Percentiles rank a stretch among this genome's conserved stretches.
phyloP scores from a whole-genome alignment of 2,329 filamentous ascomycete genomes.

The Sporothrix brasiliensis region DNA sequence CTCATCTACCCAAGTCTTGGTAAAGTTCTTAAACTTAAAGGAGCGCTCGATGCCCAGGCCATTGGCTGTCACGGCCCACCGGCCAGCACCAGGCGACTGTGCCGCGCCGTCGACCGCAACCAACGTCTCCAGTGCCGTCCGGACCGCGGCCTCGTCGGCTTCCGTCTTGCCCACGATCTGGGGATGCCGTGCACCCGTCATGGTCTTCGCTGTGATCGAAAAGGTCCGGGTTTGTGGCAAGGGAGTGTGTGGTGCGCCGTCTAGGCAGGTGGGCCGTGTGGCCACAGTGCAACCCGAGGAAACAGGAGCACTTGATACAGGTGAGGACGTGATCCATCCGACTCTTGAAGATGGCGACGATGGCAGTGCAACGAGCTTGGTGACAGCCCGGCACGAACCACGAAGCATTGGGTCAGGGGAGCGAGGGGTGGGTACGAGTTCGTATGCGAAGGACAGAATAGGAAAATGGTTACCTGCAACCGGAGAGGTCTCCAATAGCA shows the following conservation, averaged over 20 bases:
- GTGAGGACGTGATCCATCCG: background rate
- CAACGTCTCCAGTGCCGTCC: conserved; percentile 42
- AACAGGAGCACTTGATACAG: background rate
- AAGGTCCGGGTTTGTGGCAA: background rate
- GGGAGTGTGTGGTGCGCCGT: no score
- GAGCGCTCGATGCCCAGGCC: conserved; percentile 61
- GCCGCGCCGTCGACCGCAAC: conserved; percentile 38
- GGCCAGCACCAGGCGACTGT: conserved; percentile 38
- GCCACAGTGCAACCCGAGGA: background rate
- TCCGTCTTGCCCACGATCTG: conserved; percentile 30
- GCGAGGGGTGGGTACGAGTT: background rate
- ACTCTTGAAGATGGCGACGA: background rate
- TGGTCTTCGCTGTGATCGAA: background rate
- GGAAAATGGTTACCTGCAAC: background rate
- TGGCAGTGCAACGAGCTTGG: conserved; percentile 8
- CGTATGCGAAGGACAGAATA: background rate
- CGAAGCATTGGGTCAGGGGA: conserved; percentile 12
- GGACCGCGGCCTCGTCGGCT: conserved; percentile 12
- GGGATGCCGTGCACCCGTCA: background rate
- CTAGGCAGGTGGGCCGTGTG: background rate
- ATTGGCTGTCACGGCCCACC: conserved; percentile 56
- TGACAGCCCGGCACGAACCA: background rate
- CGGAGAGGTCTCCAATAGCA: background rate
- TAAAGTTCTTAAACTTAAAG: conserved; percentile 67
- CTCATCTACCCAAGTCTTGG: conserved; percentile 63